Evolutionary conservation across 1,284 basidiomycete genomes (phyloP), one percentile per base, ranked within the genome.

Genomic region (Boletus sp.): DNA sequence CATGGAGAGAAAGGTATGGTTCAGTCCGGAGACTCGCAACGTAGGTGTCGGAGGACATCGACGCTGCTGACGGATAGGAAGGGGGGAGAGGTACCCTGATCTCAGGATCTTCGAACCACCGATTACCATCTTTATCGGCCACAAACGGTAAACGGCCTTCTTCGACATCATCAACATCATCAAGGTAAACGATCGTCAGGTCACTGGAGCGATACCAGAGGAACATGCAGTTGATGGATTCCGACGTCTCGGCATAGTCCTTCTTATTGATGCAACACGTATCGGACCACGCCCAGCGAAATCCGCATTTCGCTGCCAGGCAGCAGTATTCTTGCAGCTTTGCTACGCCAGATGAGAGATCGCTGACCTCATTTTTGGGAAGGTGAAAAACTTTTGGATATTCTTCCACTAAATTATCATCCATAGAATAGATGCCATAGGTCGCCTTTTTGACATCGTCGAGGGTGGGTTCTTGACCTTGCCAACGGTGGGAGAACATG

Each of bases 191-290:
- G 45, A 72, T 51, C 5, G 60, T 69, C 39, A 69, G 27, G 12
- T 68, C 48, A 33, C 68, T 58, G 52, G 18, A 35, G 36, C 41
- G 52, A 61, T 67, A 67, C 66, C 66, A 67, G 9, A 51, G 49
- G 36, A 68, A 68, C 68, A 70, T 70, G 44, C 39, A 63, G 20
- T 65, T 67, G 51, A 67, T 57, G 20, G 66, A 68, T 51, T 68
- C 59, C n/a, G 63, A 58, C 8, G 44, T 59, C 47, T 70, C 66
- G 0, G 55, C 52, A 43, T 51, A 63, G 33, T 57, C 58, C 48
- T 39, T 47, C 29, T 68, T 64, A 43, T 67, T 55, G 13, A 67
- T 70, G 20, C 66, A 70, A 42, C 66, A 67, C 12, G 68, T 70
- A 44, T 70, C 68, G 1, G 56, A 46, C 68, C 66, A 67, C 18